Percentiles rank a stretch among this genome's conserved stretches.
Evolutionary conservation across 2,329 filamentous ascomycete species (phyloP).

Genomic region (Cryoendolithus antarcticus): DNA sequence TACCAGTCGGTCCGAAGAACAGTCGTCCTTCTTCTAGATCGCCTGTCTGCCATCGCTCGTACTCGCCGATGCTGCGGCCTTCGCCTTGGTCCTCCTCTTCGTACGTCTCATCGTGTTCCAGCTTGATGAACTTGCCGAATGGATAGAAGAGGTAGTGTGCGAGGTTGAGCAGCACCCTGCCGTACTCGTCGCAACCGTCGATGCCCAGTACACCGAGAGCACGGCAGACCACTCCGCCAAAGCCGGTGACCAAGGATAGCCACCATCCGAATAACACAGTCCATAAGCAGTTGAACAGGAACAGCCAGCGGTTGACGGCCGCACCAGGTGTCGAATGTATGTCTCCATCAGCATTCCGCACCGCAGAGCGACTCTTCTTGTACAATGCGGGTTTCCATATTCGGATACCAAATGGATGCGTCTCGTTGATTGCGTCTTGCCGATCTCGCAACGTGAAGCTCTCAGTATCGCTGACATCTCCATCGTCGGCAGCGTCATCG

Average conservation of each 20-base stretch:
- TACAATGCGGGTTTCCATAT: slow-evolving; percentile 98
- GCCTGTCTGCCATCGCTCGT: slow-evolving; percentile 97
- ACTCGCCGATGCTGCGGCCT: slow-evolving; percentile 93
- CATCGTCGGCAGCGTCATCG: slow-evolving; percentile 49
- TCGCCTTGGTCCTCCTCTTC: slow-evolving; percentile 90
- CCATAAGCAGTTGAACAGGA: slow-evolving; percentile 84
- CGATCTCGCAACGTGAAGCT: slow-evolving; percentile 96
- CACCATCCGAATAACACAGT: slow-evolving; percentile 92
- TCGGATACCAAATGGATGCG: slow-evolving; percentile 95
- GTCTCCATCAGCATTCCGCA: slow-evolving; percentile 89
- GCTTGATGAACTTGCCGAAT: slow-evolving; percentile 88
- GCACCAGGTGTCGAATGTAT: slow-evolving; percentile 92
- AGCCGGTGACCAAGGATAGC: slow-evolving; percentile 64
- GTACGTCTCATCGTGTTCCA: slow-evolving; percentile 90
- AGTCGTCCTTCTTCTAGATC: slow-evolving; percentile 90
- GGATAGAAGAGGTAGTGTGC: slow-evolving; percentile 85
- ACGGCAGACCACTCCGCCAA: slow-evolving; percentile 67
- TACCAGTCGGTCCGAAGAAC: slow-evolving; percentile 74
- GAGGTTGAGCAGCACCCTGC: slow-evolving; percentile 70
- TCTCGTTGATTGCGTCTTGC: slow-evolving; percentile 96
- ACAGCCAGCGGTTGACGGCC: slow-evolving; percentile 69
- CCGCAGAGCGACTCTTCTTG: slow-evolving; percentile 93
- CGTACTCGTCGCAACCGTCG: slow-evolving; percentile 74
- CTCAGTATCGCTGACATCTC: slow-evolving; percentile 75
- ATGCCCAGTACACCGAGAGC: slow-evolving; percentile 64